Evolutionary conservation across 2,329 filamentous ascomycete species (phyloP).

Genomic region (Lasiodiplodia hormozganensis): DNA sequence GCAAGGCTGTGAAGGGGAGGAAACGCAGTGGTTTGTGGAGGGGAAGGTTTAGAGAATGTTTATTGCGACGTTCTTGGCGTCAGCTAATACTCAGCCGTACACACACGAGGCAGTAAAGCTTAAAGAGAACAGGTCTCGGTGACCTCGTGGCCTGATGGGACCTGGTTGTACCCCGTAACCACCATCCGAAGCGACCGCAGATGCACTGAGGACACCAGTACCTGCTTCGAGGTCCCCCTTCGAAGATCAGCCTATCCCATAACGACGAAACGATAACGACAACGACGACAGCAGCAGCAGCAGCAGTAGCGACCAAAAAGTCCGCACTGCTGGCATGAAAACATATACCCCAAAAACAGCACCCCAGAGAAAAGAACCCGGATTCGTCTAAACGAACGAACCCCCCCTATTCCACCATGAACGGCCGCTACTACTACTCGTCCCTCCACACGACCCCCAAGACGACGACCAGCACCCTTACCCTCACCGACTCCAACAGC

Average conservation of each 20-base stretch:
- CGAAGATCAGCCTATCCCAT: not conserved
- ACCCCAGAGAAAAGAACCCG: not conserved
- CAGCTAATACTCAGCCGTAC: not conserved
- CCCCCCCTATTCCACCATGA: not conserved
- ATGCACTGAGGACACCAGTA: not conserved
- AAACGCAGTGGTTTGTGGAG: too few relatives aligned
- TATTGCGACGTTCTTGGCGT: not conserved
- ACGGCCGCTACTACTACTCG: not conserved
- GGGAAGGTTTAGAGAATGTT: too few relatives aligned
- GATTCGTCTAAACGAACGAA: not conserved
- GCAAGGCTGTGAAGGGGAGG: too few relatives aligned
- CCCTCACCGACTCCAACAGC: not conserved
- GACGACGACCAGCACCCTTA: not conserved
- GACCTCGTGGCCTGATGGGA: not conserved
- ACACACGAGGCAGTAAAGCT: not conserved
- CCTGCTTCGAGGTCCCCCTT: not conserved
- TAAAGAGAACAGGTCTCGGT: not conserved
- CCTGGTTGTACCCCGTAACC: not conserved
- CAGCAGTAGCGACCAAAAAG: not conserved
- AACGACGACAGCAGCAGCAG: not conserved
- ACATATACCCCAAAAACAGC: not conserved
- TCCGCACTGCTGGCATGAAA: not conserved
- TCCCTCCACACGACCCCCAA: not conserved
- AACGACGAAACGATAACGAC: not conserved
- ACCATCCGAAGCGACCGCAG: not conserved